Percentiles rank a stretch among this genome's conserved stretches.
phyloP scores from a whole-genome alignment of 306 rosid species.

The Citrullus mucosospermus region DNA sequence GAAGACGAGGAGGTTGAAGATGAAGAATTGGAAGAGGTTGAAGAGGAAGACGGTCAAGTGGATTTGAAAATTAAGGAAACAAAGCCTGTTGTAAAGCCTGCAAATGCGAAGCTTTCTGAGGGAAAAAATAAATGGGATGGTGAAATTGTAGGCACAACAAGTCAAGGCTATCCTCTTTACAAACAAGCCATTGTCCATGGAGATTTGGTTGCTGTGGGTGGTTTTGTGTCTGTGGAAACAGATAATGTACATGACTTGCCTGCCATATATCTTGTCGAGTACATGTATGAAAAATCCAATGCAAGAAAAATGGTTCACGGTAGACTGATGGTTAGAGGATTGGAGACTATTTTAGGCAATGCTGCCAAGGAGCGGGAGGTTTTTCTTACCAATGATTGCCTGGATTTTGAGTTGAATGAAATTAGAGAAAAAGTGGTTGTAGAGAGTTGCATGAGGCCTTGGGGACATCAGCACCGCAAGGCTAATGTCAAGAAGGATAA shows the following conservation, averaged over 20 bases:
- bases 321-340: slow-evolving; percentile 58
- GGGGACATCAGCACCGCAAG: slow-evolving; percentile 80
- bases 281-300: slow-evolving; percentile 57
- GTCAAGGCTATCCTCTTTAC: slow-evolving; percentile 42
- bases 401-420: slow-evolving; percentile 35
- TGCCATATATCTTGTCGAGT: slow-evolving; percentile 55
- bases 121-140: slow-evolving; percentile 57
- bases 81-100: slow-evolving; percentile 23
- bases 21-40: slow-evolving; percentile 42
- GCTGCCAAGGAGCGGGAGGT: slow-evolving; percentile 79
- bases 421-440: slow-evolving; percentile 35
- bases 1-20: slow-evolving; percentile 66
- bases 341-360: slow-evolving; percentile 81
- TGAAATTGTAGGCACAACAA: slow-evolving; percentile 38
- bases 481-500: slow-evolving; percentile 40
- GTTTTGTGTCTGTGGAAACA: slow-evolving; percentile 51
- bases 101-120: slow-evolving; percentile 1
- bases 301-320: slow-evolving; percentile 82
- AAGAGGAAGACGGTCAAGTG: slow-evolving; percentile 3
- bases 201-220: slow-evolving; percentile 50
- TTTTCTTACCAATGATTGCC: slow-evolving; percentile 73
- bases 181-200: slow-evolving; percentile 44
- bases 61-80: slow-evolving; percentile 29
- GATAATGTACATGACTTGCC: slow-evolving; percentile 42
- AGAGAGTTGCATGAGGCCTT: slow-evolving; percentile 31